These are phyloP conservation scores for Penicillium nucicola DNA, from an alignment of 495 filamentous ascomycete species.

Conservation along the genomic window DNA sequence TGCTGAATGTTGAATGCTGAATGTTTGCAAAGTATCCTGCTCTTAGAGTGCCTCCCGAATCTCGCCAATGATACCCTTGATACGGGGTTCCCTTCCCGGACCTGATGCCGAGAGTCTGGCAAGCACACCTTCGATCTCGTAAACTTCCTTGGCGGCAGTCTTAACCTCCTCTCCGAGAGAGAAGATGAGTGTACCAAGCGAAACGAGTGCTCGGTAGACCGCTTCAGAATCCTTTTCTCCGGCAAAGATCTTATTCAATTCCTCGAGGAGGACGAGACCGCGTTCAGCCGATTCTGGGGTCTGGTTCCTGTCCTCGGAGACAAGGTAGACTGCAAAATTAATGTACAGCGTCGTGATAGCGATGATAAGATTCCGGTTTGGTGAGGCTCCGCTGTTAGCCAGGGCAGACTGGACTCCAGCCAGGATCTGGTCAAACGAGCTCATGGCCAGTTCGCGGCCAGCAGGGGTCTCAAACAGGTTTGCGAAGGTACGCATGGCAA, in stretches of 20 bases:
- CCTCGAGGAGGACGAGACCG: conserved; percentile 58
- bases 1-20: background rate
- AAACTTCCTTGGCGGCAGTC: conserved; percentile 49
- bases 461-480: conserved; percentile 79
- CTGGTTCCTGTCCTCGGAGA: conserved; percentile 29
- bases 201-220: conserved; percentile 78
- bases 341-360: conserved; percentile 80
- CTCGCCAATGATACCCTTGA: conserved; percentile 47
- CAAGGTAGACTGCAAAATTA: conserved; percentile 73
- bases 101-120: conserved; percentile 30
- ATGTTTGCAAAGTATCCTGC: background rate
- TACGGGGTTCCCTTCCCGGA: conserved; percentile 46
- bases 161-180: conserved; percentile 43
- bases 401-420: conserved; percentile 45
- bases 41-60: conserved; percentile 33
- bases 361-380: conserved; percentile 78
- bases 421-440: conserved; percentile 56
- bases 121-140: conserved; percentile 38
- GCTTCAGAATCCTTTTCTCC: conserved; percentile 75
- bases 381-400: conserved; percentile 40
- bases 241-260: conserved; percentile 58
- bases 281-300: conserved; percentile 50
- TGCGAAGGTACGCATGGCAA: conserved; percentile 74
- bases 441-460: conserved; percentile 61
- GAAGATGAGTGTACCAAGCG: conserved; percentile 67